These are phyloP conservation scores for Colletotrichum sp. DNA, from an alignment of 2,329 filamentous ascomycete species.

Conservation along the genomic window DNA sequence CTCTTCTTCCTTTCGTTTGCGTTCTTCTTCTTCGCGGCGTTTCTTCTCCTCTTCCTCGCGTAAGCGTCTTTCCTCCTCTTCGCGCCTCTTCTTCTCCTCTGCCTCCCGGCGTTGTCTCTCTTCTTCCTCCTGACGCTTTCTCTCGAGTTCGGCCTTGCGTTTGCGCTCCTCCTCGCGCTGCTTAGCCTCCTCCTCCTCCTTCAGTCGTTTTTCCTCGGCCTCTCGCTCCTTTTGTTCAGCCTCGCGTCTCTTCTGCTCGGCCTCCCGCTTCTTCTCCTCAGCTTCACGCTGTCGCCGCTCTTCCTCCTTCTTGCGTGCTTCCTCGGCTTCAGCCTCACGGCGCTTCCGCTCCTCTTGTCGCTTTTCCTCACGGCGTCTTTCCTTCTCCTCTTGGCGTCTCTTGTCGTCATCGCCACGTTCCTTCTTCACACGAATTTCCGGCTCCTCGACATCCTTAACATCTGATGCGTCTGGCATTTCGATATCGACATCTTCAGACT, in stretches of 20 bases:
- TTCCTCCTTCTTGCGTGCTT: conserved; percentile 34
- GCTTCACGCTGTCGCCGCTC: conserved; percentile 19
- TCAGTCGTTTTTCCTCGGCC: conserved; percentile 40
- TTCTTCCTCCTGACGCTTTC: conserved; percentile 26
- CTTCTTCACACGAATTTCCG: conserved; percentile 34
- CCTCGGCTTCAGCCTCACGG: conserved; percentile 36
- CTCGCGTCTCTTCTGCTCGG: conserved; percentile 21
- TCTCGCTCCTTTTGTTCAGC: conserved; percentile 38
- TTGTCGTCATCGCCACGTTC: conserved; percentile 42
- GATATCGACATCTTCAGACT: conserved; percentile 60
- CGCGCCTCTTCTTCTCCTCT: conserved; percentile 31
- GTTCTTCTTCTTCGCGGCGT: conserved; percentile 41
- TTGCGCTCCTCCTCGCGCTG: conserved; percentile 36
- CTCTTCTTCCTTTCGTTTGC: conserved; percentile 40
- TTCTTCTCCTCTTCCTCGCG: conserved; percentile 43
- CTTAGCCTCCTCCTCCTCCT: conserved; percentile 30
- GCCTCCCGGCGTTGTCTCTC: conserved; percentile 24
- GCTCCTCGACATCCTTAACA: conserved; percentile 30
- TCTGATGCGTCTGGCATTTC: conserved; percentile 58
- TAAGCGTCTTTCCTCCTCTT: conserved; percentile 31
- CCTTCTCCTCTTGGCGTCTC: conserved; percentile 32
- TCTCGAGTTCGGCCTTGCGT: conserved; percentile 25
- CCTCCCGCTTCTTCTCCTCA: conserved; percentile 19
- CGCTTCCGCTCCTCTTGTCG: conserved; percentile 26
- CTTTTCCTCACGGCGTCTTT: conserved; percentile 21